Percentiles rank a stretch among this genome's conserved stretches.
Conservation (phyloP, 495 filamentous ascomycete species). For the Lophiotrema nucula region DNA sequence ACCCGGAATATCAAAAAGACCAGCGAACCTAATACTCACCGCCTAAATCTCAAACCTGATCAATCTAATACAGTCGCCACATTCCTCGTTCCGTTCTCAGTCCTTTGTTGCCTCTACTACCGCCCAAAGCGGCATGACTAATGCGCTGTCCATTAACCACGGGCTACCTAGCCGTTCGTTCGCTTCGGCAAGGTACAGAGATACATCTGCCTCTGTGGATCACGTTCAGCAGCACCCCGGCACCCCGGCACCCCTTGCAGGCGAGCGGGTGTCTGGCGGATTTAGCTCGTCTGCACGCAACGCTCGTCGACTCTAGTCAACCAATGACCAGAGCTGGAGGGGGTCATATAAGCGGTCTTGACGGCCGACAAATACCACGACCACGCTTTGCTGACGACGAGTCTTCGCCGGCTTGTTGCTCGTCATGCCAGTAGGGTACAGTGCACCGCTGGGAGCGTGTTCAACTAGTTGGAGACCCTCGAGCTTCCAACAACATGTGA, state of each 20-base stretch:
- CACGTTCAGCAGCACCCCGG: conserved; percentile 24
- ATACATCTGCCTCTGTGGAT: conserved; percentile 24
- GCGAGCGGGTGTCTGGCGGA: conserved; percentile 13
- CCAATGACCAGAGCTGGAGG: conserved; percentile 7
- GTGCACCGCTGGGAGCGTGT: conserved; percentile 1
- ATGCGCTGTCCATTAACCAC: too few species aligned
- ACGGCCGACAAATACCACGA: not conserved
- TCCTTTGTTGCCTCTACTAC: too few species aligned
- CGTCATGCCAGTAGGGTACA: conserved; percentile 5
- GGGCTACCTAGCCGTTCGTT: too few species aligned
- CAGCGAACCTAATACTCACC: conserved; percentile 13
- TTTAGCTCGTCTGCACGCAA: conserved; percentile 30
- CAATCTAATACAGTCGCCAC: too few species aligned
- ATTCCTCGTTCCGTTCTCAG: too few species aligned
- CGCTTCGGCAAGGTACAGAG: conserved; percentile 37
- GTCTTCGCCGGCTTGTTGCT: conserved; percentile 6
- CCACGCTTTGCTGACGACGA: conserved; percentile 19
- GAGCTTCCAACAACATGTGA: conserved; percentile 32
- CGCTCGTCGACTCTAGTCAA: not conserved
- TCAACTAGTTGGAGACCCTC: not conserved
- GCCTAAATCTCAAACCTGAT: too few species aligned
- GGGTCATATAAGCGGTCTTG: conserved; percentile 3
- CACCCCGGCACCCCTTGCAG: conserved; percentile 33
- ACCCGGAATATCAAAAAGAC: not conserved
- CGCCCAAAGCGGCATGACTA: too few species aligned